Conservation (phyloP, 345 rosid genomes). For the Moringa oleifera region DNA sequence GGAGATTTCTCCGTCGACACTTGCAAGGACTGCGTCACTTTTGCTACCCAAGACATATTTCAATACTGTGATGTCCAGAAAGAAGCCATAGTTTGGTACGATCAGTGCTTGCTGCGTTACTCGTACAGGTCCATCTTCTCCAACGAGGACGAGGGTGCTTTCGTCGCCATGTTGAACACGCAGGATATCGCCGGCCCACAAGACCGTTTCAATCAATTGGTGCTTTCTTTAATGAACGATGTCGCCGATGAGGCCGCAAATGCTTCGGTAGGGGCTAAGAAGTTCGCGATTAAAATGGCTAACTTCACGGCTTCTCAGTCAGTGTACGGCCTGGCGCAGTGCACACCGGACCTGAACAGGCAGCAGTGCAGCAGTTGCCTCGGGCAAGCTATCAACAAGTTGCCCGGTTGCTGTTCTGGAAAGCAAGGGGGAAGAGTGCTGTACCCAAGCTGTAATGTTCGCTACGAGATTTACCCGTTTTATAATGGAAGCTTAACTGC, state of each 20-base stretch:
- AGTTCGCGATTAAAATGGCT: constrained; percentile 25
- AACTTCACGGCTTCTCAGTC: constrained; percentile 13
- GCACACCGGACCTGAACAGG: constrained; percentile 41
- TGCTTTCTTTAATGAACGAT: constrained; percentile 13
- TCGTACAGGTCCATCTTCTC: constrained; percentile 13
- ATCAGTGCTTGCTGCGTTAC: constrained; percentile 25
- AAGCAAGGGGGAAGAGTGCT: constrained; percentile 30
- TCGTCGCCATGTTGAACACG: not conserved
- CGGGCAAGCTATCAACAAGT: constrained; percentile 3
- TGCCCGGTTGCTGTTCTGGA: constrained; percentile 25
- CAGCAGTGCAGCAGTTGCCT: constrained; percentile 31
- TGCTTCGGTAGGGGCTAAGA: constrained; percentile 20
- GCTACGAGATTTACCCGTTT: constrained; percentile 34
- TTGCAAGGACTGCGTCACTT: constrained; percentile 23
- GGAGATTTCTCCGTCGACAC: constrained; percentile 4
- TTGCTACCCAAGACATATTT: not conserved
- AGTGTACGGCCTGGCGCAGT: constrained; percentile 42
- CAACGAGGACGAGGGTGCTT: not conserved
- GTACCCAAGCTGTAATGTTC: constrained; percentile 36
- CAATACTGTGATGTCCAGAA: constrained; percentile 12
- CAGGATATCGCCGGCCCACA: not conserved
- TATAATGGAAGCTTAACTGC: constrained; percentile 17
- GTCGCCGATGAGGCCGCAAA: constrained; percentile 10
- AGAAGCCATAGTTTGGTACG: constrained; percentile 18
- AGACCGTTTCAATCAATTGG: constrained; percentile 11